Evolutionary conservation across 805 yeast species (phyloP), one percentile per base, ranked within the genome.

Genomic region (Hanseniaspora vineae): DNA sequence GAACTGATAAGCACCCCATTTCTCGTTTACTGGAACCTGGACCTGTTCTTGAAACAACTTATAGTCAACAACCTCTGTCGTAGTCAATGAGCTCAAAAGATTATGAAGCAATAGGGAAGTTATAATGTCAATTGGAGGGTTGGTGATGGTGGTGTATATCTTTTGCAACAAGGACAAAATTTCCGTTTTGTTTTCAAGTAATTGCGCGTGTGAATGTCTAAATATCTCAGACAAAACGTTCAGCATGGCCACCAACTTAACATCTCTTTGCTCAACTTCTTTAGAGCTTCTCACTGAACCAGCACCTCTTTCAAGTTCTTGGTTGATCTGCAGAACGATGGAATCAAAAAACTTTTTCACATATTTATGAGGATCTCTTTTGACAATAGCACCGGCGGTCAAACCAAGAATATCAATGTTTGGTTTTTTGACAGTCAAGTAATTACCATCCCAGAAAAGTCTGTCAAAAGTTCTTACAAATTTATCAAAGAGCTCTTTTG

Each of bases 1-100:
- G 54, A 80, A 77, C 54, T 81, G 87, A 49, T 76, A 72, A 0
- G 78, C 87, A 43, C 94, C 94, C 94, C 94, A 84, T 50, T 80
- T 73, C 19, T 70, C 70, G 45, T 72, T 78, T 18, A 51, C 48
- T 6, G 56, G 51, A 4, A 60, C 48, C 0, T 46, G 51, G 53
- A 72, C 72, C 10, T 58, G 70, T 39, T 78, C 75, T 44, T 76
- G 70, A 48, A 76, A 72, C 47, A 78, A 64, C 43, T 80, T 67
- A 49, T 70, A 69, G 53, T 83, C 88, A 17, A 64, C 59, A 2
- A 83, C 58, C 51, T 80, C 76, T 11, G 81, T 73, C 44, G 77
- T 75, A 0, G 90, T 76, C 10, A 82, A 62, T 1, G 86, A 70
- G 49, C 77, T 74, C 32, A 90, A 66, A 2, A 80, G 63, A 52